Conservation (phyloP, 2,329 filamentous ascomycete species). For the Fusarium abutilonis region DNA sequence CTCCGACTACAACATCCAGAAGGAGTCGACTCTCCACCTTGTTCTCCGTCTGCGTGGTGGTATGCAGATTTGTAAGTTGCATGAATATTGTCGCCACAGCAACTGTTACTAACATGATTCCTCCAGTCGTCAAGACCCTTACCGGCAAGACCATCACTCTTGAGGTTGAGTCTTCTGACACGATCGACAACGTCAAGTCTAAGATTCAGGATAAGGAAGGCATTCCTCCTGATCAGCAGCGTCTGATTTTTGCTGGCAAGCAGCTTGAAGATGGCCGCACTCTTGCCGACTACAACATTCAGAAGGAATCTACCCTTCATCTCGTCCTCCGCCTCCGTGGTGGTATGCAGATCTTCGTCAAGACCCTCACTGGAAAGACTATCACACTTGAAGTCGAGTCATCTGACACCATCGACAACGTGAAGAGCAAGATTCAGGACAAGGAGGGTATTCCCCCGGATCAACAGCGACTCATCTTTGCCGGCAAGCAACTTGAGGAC, state of each 20-base stretch:
- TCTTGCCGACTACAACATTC: constrained; percentile 92
- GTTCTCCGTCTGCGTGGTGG: constrained; percentile 76
- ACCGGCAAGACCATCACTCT: constrained; percentile 96
- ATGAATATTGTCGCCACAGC: neutral
- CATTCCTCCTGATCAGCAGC: constrained; percentile 94
- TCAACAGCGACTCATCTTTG: constrained; percentile 93
- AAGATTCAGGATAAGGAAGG: constrained; percentile 99
- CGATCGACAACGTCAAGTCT: constrained; percentile 94
- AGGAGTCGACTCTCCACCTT: constrained; percentile 76
- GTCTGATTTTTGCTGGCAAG: constrained; percentile 94
- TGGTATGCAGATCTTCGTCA: constrained; percentile 91
- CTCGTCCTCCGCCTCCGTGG: constrained; percentile 87
- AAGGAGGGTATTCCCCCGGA: constrained; percentile 95
- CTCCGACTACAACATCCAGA: constrained; percentile 67
- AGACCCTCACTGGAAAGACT: constrained; percentile 90
- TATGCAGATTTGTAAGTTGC: constrained; percentile 71
- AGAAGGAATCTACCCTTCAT: constrained; percentile 90
- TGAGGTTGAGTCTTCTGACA: constrained; percentile 88
- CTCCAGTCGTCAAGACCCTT: constrained; percentile 77
- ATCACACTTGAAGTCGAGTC: constrained; percentile 93
- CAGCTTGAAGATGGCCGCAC: constrained; percentile 94
- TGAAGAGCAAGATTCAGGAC: constrained; percentile 92
- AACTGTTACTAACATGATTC: constrained; percentile 25
- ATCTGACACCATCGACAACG: constrained; percentile 91
- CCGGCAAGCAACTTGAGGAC: constrained; percentile 92